phyloP scores from a whole-genome alignment of 2,329 filamentous ascomycete genomes.

The Aspergillus tanneri region DNA sequence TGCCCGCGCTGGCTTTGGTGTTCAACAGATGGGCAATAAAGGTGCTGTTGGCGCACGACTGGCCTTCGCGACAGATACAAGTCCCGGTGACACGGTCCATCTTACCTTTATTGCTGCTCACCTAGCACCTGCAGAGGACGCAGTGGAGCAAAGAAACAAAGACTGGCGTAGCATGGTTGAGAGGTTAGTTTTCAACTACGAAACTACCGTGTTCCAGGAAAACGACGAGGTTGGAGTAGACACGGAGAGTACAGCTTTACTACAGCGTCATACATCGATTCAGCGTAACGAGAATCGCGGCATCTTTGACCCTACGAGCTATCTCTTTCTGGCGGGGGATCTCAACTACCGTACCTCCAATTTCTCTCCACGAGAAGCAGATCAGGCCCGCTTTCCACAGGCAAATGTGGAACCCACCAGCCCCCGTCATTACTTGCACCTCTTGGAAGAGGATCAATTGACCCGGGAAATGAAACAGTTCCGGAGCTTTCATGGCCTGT shows the following conservation, averaged over 20 bases:
- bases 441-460: constrained; percentile 77
- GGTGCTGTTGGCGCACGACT: constrained; percentile 80
- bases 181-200: constrained; percentile 67
- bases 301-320: constrained; percentile 71
- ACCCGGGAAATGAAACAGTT: constrained; percentile 66
- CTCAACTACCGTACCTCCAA: constrained; percentile 89
- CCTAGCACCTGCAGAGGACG: constrained; percentile 82
- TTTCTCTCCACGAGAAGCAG: constrained; percentile 59
- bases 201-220: constrained; percentile 13
- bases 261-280: constrained; percentile 34
- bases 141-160: constrained; percentile 70
- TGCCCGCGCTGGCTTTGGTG: constrained; percentile 80
- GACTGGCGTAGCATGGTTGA: constrained; percentile 87
- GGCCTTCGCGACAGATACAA: constrained; percentile 51
- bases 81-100: constrained; percentile 54
- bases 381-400: constrained; percentile 62
- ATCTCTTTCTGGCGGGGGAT: constrained; percentile 86
- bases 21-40: constrained; percentile 92
- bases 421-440: constrained; percentile 63
- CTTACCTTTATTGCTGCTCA: constrained; percentile 88
- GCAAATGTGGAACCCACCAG: constrained; percentile 50
- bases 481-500: constrained; percentile 73
- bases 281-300: constrained; percentile 28
- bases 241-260: constrained; percentile 33
- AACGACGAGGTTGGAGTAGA: constrained; percentile 37